These are phyloP conservation scores for Suillus ampliporus DNA, from an alignment of 768 basidiomycete genomes.

Conservation along the genomic window DNA sequence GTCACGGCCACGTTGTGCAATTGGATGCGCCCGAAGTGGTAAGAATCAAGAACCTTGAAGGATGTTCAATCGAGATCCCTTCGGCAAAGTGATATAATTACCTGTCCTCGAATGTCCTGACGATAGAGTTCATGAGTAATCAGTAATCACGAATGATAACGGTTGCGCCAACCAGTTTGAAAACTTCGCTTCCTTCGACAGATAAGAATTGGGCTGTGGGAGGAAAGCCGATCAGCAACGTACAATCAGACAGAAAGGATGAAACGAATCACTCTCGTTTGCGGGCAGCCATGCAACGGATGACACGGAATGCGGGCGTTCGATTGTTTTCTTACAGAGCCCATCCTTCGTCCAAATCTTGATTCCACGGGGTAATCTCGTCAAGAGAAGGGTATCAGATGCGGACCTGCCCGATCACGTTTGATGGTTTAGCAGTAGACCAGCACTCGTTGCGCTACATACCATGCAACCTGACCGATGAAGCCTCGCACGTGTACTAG, in stretches of 20 bases:
- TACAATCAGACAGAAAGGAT: slow-evolving; percentile 9
- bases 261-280: slow-evolving; percentile 45
- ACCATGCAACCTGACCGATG: slow-evolving; percentile 62
- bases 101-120: slow-evolving; percentile 53
- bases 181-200: slow-evolving; percentile 53
- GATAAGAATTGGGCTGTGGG: slow-evolving; percentile 50
- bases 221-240: slow-evolving; percentile 16
- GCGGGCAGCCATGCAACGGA: slow-evolving; percentile 58
- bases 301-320: slow-evolving; percentile 50
- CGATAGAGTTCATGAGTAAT: slow-evolving; percentile 19
- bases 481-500: slow-evolving; percentile 59
- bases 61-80: neutral
- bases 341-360: slow-evolving; percentile 65
- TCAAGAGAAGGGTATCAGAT: slow-evolving; percentile 48
- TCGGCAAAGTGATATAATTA: slow-evolving; percentile 13
- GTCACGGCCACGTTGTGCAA: slow-evolving; percentile 58
- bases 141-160: slow-evolving; percentile 14
- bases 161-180: slow-evolving; percentile 45
- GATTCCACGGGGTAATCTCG: slow-evolving; percentile 52
- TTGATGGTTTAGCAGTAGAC: slow-evolving; percentile 12
- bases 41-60: slow-evolving; percentile 43
- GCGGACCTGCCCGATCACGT: slow-evolving; percentile 47
- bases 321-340: slow-evolving; percentile 55
- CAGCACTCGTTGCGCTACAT: slow-evolving; percentile 1
- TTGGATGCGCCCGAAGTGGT: slow-evolving; percentile 49